Percentiles rank a stretch among this genome's conserved stretches.
phyloP scores from a whole-genome alignment of 345 rosid species.

The Microcos paniculata region DNA sequence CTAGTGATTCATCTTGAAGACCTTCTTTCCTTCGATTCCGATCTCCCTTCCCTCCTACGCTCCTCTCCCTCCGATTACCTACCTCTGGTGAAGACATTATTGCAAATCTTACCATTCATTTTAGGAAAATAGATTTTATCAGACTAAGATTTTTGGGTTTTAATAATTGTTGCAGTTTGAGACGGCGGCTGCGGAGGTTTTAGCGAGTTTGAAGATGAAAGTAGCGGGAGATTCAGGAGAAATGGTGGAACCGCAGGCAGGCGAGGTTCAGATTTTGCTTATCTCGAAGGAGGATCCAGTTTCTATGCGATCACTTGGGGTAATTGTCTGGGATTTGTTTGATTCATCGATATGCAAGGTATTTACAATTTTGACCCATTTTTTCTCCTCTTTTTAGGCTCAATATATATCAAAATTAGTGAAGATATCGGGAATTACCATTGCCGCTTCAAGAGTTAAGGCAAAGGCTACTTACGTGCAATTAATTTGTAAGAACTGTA shows the following conservation, averaged over 20 bases:
- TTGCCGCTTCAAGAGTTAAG: conserved; percentile 94
- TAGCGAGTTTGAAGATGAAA: conserved; percentile 73
- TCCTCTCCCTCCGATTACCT: conserved; percentile 79
- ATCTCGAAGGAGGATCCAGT: conserved; percentile 80
- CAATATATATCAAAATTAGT: conserved; percentile 81
- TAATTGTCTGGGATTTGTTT: conserved; percentile 23
- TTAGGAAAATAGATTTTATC: background rate
- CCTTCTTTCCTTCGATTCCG: conserved; percentile 74
- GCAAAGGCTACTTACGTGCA: conserved; percentile 91
- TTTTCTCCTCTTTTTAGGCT: conserved; percentile 43
- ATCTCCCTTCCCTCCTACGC: conserved; percentile 78
- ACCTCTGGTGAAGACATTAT: conserved; percentile 49
- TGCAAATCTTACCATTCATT: background rate
- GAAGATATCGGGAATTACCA: conserved; percentile 87
- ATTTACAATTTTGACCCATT: background rate
- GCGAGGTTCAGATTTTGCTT: conserved; percentile 77
- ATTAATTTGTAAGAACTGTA: conserved; percentile 86
- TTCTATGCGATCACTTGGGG: conserved; percentile 90
- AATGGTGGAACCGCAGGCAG: conserved; percentile 68
- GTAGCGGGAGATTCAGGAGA: conserved; percentile 73
- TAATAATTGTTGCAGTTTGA: conserved; percentile 51
- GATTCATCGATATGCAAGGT: background rate
- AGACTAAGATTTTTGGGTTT: background rate
- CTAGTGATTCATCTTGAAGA: conserved; percentile 77
- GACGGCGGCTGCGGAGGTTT: conserved; percentile 89